These are phyloP conservation scores for Chalciporus sp. DNA, from an alignment of 1,284 basidiomycete genomes.

Conservation along the genomic window DNA sequence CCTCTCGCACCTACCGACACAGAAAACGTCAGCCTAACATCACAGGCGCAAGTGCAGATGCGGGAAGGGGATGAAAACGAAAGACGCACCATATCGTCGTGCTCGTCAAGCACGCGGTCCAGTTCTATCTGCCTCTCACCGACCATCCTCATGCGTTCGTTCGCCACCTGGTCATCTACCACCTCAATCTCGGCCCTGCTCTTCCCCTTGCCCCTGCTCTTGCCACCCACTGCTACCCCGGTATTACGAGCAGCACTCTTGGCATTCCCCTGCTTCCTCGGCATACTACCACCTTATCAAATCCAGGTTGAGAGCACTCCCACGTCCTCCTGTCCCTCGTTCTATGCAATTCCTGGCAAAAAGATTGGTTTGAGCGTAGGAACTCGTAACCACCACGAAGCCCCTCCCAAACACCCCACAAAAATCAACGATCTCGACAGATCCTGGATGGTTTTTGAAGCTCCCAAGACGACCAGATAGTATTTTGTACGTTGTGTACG, in stretches of 20 bases:
- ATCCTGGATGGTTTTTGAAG: slow-evolving; percentile 58
- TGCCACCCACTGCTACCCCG: neutral
- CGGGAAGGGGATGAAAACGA: neutral
- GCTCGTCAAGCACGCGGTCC: slow-evolving; percentile 60
- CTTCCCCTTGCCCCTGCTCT: neutral
- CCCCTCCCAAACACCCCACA: neutral
- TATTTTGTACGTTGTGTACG: slow-evolving; percentile 2
- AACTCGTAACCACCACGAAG: neutral
- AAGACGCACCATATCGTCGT: slow-evolving; percentile 72
- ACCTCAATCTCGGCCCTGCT: slow-evolving; percentile 13
- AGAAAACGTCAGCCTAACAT: neutral
- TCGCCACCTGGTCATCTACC: slow-evolving; percentile 33
- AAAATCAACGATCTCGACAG: slow-evolving; percentile 50
- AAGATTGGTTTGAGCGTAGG: neutral
- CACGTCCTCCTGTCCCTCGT: neutral
- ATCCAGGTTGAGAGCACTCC: neutral
- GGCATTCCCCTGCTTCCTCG: slow-evolving; percentile 10
- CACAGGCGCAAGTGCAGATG: neutral
- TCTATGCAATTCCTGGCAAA: neutral
- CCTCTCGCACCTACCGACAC: slow-evolving; percentile 70
- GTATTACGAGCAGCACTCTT: neutral
- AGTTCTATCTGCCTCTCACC: slow-evolving; percentile 60
- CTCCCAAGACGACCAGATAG: slow-evolving; percentile 46
- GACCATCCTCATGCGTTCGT: slow-evolving; percentile 49
- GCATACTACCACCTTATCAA: slow-evolving; percentile 1